Conservation (phyloP, 352 stramenopile species). For the Lagenidium sp. region DNA sequence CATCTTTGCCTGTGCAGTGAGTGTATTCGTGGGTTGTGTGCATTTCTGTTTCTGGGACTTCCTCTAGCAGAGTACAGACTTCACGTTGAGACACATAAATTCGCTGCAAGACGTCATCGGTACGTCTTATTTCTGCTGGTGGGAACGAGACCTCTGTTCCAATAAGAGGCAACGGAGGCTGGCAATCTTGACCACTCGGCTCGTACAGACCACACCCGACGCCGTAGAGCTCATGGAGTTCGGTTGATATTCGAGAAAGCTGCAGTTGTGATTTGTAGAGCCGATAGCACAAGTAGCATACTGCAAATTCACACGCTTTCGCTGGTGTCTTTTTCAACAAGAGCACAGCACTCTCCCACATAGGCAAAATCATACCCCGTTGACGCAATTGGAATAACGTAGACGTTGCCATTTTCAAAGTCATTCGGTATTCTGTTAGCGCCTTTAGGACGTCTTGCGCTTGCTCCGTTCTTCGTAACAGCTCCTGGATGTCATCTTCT, state of each 20-base stretch:
- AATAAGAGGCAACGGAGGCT: neutral
- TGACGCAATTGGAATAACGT: conserved; percentile 63
- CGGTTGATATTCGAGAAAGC: conserved; percentile 30
- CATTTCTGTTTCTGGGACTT: neutral
- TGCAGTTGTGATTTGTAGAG: conserved; percentile 66
- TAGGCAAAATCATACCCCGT: conserved; percentile 31
- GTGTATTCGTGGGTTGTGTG: conserved; percentile 9
- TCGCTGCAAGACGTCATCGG: neutral
- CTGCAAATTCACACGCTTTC: conserved; percentile 38
- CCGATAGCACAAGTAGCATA: conserved; percentile 67
- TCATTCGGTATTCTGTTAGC: conserved; percentile 60
- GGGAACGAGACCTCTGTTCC: neutral
- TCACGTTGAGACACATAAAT: neutral
- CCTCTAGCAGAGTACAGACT: neutral
- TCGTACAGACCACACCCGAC: too few relatives aligned
- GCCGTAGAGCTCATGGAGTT: conserved; percentile 26
- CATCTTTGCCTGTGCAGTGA: conserved; percentile 21
- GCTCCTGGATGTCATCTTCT: conserved; percentile 23
- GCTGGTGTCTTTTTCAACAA: conserved; percentile 22
- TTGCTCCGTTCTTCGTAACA: conserved; percentile 13
- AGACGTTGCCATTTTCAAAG: conserved; percentile 63
- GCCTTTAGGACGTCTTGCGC: conserved; percentile 21
- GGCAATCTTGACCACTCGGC: too few relatives aligned
- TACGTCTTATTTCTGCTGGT: too few relatives aligned
- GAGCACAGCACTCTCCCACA: conserved; percentile 56